Evolutionary conservation across 148 eudicot species (phyloP).

Genomic region (Amaranthus palmeri): DNA sequence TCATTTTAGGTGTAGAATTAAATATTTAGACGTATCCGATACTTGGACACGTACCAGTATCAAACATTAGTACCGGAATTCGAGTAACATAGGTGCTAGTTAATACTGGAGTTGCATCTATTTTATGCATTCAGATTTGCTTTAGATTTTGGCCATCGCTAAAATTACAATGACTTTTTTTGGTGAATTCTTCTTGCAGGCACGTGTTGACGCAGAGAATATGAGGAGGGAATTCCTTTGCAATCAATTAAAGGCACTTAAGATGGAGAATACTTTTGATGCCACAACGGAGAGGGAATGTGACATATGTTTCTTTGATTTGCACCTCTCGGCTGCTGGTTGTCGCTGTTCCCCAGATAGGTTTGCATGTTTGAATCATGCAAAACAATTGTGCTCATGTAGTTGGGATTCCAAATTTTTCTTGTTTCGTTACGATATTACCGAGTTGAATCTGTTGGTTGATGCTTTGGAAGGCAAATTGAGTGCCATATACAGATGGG

Average conservation of each 20-base stretch:
- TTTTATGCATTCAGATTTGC: not conserved
- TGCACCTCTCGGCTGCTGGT: slow-evolving; percentile 91
- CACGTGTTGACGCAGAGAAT: slow-evolving; percentile 76
- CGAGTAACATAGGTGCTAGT: not conserved
- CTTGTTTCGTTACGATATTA: slow-evolving; percentile 74
- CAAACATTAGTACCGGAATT: too few relatives aligned
- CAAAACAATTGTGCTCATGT: slow-evolving; percentile 82
- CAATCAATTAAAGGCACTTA: slow-evolving; percentile 55
- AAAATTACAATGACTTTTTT: not conserved
- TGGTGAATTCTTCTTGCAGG: slow-evolving; percentile 36
- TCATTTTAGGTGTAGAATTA: too few relatives aligned
- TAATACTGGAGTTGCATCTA: not conserved
- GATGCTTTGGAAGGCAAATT: slow-evolving; percentile 98
- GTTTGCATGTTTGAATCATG: slow-evolving; percentile 85
- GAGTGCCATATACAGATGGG: slow-evolving; percentile 90
- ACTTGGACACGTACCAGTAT: too few relatives aligned
- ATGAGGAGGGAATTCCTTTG: slow-evolving; percentile 78
- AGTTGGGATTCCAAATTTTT: slow-evolving; percentile 69
- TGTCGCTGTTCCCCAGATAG: slow-evolving; percentile 85
- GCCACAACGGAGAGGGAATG: slow-evolving; percentile 89
- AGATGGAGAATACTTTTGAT: slow-evolving; percentile 89
- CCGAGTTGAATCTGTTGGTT: slow-evolving; percentile 68
- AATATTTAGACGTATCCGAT: too few relatives aligned
- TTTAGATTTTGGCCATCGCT: not conserved
- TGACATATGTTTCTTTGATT: slow-evolving; percentile 76